A percentile compares a stretch with the other conserved stretches of the same genome.
Evolutionary conservation across 768 basidiomycete species (phyloP).

Genomic region (Suillus paluster): DNA sequence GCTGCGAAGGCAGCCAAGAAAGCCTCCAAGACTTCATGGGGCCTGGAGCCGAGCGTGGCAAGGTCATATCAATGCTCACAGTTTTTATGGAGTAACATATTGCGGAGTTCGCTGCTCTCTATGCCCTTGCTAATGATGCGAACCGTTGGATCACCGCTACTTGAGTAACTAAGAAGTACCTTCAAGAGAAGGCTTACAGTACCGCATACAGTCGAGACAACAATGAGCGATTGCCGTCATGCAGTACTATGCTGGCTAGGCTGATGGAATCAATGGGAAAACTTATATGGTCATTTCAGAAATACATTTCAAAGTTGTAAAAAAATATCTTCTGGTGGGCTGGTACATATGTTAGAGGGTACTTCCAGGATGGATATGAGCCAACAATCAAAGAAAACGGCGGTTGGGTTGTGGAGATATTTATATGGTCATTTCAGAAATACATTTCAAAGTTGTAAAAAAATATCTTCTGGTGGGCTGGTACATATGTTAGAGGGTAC

Average conservation of each 20-base stretch:
- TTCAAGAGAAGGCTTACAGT: slow-evolving; percentile 11
- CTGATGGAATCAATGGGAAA: slow-evolving; percentile 59
- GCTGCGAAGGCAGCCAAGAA: slow-evolving; percentile 68
- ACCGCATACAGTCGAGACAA: slow-evolving; percentile 12
- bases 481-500: no score
- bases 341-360: no score
- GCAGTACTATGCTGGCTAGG: slow-evolving; percentile 64
- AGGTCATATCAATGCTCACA: slow-evolving; percentile 62
- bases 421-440: no score
- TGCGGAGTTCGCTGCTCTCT: slow-evolving; percentile 67
- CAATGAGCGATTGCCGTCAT: slow-evolving; percentile 41
- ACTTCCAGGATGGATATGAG: no score
- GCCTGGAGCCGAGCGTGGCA: slow-evolving; percentile 56
- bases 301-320: no score
- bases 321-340: no score
- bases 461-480: no score
- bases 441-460: no score
- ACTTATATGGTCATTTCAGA: no score
- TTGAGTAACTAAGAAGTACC: background rate
- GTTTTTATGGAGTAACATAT: slow-evolving; percentile 62
- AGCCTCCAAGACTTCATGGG: slow-evolving; percentile 64
- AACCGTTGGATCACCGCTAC: slow-evolving; percentile 25
- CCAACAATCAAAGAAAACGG: no score
- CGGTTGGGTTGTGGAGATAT: no score
- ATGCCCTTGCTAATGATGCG: slow-evolving; percentile 65